Percentiles rank a stretch among this genome's conserved stretches.
Evolutionary conservation across 371 early-diverging fungal genomes (phyloP).

Genomic region (Saksenaea oblongispora): DNA sequence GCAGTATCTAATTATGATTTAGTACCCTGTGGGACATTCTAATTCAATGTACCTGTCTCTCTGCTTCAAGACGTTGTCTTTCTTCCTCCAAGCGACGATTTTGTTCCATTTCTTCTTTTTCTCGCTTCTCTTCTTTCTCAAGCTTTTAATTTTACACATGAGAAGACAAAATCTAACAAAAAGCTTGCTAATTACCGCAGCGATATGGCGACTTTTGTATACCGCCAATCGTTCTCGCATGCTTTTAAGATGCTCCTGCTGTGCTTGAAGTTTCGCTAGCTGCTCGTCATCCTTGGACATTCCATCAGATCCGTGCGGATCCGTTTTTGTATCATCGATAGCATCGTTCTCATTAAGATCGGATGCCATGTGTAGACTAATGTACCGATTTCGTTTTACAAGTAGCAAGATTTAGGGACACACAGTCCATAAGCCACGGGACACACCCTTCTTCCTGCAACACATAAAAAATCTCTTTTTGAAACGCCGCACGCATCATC

Average conservation of each 20-base stretch:
- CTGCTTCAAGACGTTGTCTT: slow-evolving; percentile 18
- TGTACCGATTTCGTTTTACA: no score
- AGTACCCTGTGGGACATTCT: background rate
- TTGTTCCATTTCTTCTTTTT: slow-evolving; percentile 39
- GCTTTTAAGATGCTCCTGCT: background rate
- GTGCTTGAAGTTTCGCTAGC: background rate
- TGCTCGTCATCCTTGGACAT: background rate
- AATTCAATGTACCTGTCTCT: slow-evolving; percentile 12
- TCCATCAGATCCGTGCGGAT: background rate
- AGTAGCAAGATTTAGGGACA: no score
- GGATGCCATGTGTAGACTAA: background rate
- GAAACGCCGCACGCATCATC: no score
- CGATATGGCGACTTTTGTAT: slow-evolving; percentile 17
- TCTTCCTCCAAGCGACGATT: slow-evolving; percentile 19
- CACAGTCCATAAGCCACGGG: no score
- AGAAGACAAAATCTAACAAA: slow-evolving; percentile 3
- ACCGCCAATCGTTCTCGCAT: slow-evolving; percentile 21
- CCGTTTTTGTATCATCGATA: background rate
- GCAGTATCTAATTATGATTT: background rate
- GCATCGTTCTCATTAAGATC: background rate
- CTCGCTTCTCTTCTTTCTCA: slow-evolving; percentile 48
- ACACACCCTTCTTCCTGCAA: no score
- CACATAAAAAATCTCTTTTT: no score
- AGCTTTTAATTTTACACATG: slow-evolving; percentile 51
- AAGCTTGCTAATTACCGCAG: slow-evolving; percentile 16